Conservation (phyloP, 495 filamentous ascomycete genomes). For the Xanthoparmelia taractica region DNA sequence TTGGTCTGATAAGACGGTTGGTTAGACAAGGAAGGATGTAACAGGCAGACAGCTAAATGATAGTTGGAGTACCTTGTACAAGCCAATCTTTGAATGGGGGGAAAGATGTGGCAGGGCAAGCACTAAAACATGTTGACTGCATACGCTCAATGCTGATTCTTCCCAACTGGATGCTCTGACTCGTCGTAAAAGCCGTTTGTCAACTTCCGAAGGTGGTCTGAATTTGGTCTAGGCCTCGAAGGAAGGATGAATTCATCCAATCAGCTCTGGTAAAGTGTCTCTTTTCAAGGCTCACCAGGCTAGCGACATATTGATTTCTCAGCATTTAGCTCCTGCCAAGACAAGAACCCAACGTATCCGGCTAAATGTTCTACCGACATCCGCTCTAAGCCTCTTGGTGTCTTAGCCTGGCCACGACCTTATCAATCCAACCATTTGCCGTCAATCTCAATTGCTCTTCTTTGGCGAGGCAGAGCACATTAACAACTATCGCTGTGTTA, state of each 20-base stretch:
- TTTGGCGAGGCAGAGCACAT: neutral
- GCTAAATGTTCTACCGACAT: neutral
- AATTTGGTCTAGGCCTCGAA: neutral
- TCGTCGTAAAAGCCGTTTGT: too few relatives aligned
- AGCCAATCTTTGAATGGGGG: too few relatives aligned
- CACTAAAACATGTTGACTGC: slow-evolving; percentile 4
- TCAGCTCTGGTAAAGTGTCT: neutral
- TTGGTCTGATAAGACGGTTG: neutral
- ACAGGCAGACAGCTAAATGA: neutral
- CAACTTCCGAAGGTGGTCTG: too few relatives aligned
- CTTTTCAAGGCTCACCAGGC: neutral
- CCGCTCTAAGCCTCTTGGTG: neutral
- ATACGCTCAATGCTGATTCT: neutral
- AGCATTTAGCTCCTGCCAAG: neutral
- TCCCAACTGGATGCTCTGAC: neutral
- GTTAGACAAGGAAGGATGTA: neutral
- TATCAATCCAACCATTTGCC: too few relatives aligned
- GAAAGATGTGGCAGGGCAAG: too few relatives aligned
- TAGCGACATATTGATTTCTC: neutral
- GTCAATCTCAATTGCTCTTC: too few relatives aligned
- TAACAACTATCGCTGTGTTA: neutral
- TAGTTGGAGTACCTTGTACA: too few relatives aligned
- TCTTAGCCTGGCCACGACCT: too few relatives aligned
- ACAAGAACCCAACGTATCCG: neutral
- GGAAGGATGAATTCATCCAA: slow-evolving; percentile 3